Evolutionary conservation across 2,329 filamentous ascomycete genomes (phyloP).

Genomic region (Penicillium digitatum): DNA sequence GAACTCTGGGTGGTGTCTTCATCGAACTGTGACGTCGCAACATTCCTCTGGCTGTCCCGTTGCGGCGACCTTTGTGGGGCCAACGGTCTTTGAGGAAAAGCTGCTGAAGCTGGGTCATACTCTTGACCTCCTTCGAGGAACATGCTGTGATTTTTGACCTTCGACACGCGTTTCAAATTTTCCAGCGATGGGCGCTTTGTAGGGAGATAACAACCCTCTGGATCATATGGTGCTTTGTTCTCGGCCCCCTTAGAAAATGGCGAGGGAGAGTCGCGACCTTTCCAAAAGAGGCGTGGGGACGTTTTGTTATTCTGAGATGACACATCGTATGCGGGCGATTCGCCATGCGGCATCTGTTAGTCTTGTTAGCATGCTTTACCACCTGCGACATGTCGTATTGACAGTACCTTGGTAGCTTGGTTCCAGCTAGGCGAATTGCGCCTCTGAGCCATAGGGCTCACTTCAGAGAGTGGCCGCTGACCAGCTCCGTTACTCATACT

Average conservation of each 20-base stretch:
- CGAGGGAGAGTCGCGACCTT: conserved; percentile 66
- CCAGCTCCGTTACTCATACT: conserved; percentile 58
- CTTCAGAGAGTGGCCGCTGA: conserved; percentile 79
- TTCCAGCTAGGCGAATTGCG: conserved; percentile 92
- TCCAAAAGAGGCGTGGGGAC: conserved; percentile 89
- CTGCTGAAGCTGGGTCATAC: conserved; percentile 78
- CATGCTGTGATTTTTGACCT: conserved; percentile 98
- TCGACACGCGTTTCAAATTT: conserved; percentile 87
- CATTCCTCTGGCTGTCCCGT: conserved; percentile 65
- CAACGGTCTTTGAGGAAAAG: conserved; percentile 76
- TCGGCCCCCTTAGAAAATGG: conserved; percentile 63
- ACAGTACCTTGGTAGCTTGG: conserved; percentile 64
- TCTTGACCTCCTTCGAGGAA: conserved; percentile 88
- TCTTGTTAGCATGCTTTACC: conserved; percentile 18
- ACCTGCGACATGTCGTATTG: neutral
- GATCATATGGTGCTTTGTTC: conserved; percentile 60
- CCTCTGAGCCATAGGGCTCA: conserved; percentile 78
- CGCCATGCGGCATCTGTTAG: conserved; percentile 66
- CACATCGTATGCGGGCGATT: conserved; percentile 80
- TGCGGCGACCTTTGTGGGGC: conserved; percentile 58
- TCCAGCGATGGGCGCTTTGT: conserved; percentile 87
- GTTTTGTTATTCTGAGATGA: conserved; percentile 64
- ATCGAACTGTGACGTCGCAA: conserved; percentile 50
- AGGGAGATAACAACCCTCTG: conserved; percentile 63
- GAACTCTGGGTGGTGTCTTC: conserved; percentile 18